Evolutionary conservation across 2,329 filamentous ascomycete genomes (phyloP), one percentile per base, ranked within the genome.

Genomic region (Sarocladium kiliense): DNA sequence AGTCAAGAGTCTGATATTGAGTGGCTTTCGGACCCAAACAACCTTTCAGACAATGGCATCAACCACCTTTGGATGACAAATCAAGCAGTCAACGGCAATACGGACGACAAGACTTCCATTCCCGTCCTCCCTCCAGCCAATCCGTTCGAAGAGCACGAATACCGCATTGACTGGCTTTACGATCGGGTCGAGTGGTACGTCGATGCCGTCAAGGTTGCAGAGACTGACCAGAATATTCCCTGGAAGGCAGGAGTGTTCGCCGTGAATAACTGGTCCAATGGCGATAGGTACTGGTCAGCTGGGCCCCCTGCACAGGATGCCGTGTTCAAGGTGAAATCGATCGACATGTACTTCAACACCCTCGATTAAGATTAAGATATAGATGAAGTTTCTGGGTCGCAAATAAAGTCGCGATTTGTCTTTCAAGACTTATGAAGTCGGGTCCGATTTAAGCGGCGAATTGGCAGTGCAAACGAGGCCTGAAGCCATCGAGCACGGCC

Each of bases 261-360:
- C 4, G 67, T 63, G 44, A 68, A 68, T 50, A 68, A 68, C 57
- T 68, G 66, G 66, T 62, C 66, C 1, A 68, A 64, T 30, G 66
- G 66, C 7, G 63, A 68, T 25, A 57, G 58, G 27, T 62, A 62
- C 7, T 68, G 66, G 66, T 66, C 61, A 3, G 64, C 55, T 18
- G 66, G 66, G 0, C 66, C 66, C 5, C 66, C 66, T 0, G 54
- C 58, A 6, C 16, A 57, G 26, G 58, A 64, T 25, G 64, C 66
- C 19, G 57, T 65, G 2, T 68, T 68, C 19, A 68, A 62, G 58
- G 65, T 66, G 3, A 63, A 55, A 44, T 61, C 57, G 44, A 65
- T 66, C 27, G 63, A 65, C 32, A 65, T 68, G 59, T 68, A 68
- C 57, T 68, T 68, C 47, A 67, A 68, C 53, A 47, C 44, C 5